Percentiles rank a stretch among this genome's conserved stretches.
Evolutionary conservation across 2,329 filamentous ascomycete genomes (phyloP).

Genomic region (Thielaviopsis musarum): DNA sequence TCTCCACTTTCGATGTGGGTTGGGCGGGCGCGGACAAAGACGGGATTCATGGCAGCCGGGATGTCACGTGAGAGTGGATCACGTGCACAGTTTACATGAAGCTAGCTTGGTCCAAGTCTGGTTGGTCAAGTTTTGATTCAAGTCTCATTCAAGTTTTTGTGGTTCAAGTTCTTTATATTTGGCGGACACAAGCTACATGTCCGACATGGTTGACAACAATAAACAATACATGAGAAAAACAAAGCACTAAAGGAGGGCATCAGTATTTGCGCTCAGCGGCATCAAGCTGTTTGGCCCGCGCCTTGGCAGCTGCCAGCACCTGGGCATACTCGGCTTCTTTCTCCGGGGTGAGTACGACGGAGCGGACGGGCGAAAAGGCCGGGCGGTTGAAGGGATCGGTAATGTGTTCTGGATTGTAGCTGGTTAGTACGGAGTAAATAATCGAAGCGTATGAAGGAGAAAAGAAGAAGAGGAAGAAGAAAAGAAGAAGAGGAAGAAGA

Average conservation of each 20-base stretch:
- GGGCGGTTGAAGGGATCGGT: slow-evolving; percentile 9
- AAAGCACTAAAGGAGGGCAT: no score
- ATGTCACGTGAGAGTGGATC: neutral
- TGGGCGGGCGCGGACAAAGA: slow-evolving; percentile 7
- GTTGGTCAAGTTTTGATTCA: no score
- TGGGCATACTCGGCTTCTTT: neutral
- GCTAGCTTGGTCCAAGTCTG: neutral
- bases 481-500: neutral
- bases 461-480: no score
- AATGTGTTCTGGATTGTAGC: slow-evolving; percentile 1
- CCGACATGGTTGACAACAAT: no score
- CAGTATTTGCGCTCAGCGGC: neutral
- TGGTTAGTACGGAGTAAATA: neutral
- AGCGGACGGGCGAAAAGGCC: slow-evolving; percentile 3
- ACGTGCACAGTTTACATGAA: neutral
- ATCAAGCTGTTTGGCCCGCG: neutral
- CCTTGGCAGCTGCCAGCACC: slow-evolving; percentile 1
- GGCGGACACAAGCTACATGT: no score
- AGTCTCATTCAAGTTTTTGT: no score
- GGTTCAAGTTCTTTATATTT: no score
- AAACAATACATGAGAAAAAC: no score
- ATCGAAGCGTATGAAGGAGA: neutral
- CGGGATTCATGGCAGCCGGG: neutral
- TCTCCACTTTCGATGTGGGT: slow-evolving; percentile 1
- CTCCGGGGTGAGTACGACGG: slow-evolving; percentile 2